phyloP scores from a whole-genome alignment of 2,329 filamentous ascomycete species.

The Biscogniauxia mediterranea region DNA sequence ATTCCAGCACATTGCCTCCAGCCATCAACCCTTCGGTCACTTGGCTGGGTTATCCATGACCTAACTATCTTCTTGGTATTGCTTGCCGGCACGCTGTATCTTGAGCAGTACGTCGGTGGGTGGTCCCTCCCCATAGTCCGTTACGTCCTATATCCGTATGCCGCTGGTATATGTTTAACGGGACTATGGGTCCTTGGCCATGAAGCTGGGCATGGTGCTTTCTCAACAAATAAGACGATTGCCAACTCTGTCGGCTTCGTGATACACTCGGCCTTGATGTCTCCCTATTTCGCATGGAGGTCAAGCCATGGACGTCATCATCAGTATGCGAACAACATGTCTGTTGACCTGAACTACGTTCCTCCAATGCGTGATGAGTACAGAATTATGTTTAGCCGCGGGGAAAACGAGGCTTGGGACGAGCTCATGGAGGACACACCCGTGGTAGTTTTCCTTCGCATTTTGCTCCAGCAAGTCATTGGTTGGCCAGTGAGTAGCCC shows the following conservation, averaged over 20 bases:
- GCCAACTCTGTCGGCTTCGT: conserved; percentile 64
- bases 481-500: conserved; percentile 2
- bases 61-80: conserved; percentile 46
- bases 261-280: conserved; percentile 63
- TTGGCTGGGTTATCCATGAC: conserved; percentile 56
- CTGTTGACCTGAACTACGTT: conserved; percentile 9
- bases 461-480: conserved; percentile 10
- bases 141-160: conserved; percentile 58
- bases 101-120: conserved; percentile 47
- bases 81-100: conserved; percentile 47
- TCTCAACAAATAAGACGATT: conserved; percentile 54
- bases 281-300: conserved; percentile 74
- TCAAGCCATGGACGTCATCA: conserved; percentile 70
- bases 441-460: conserved; percentile 10
- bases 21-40: conserved; percentile 47
- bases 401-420: neutral
- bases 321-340: conserved; percentile 28
- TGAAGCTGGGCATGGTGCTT: conserved; percentile 69
- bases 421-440: conserved; percentile 11
- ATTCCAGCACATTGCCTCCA: conserved; percentile 61
- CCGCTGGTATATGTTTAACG: conserved; percentile 63
- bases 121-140: conserved; percentile 39
- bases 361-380: conserved; percentile 10
- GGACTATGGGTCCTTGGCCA: conserved; percentile 69
- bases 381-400: conserved; percentile 4